phyloP scores from a whole-genome alignment of 2,329 filamentous ascomycete species.

The Apiospora kogelbergensis region DNA sequence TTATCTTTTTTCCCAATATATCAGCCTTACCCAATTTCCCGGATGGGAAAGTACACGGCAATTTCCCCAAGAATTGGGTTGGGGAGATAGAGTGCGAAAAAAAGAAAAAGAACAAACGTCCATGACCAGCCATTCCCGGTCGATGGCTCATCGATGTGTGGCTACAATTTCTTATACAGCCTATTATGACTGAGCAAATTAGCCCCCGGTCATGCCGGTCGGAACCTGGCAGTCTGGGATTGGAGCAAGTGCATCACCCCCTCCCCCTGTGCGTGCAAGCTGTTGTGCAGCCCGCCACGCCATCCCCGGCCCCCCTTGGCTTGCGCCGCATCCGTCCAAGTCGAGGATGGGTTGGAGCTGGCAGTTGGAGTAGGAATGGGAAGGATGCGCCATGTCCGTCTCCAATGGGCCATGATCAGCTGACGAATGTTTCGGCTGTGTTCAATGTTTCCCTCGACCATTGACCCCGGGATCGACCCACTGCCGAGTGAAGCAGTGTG shows the following conservation, averaged over 20 bases:
- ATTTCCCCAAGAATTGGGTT: not conserved
- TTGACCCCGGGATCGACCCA: not conserved
- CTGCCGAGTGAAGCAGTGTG: not conserved
- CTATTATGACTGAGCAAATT: constrained; percentile 4
- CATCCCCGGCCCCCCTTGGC: not conserved
- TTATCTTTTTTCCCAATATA: not conserved
- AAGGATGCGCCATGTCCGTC: not conserved
- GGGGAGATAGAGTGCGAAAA: not conserved
- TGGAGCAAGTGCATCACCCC: not conserved
- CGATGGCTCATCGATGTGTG: not conserved
- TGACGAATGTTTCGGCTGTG: not conserved
- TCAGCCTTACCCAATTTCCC: constrained; percentile 5
- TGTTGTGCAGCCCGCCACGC: not conserved
- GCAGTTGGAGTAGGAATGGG: not conserved
- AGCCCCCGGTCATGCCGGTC: constrained; percentile 7
- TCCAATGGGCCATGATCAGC: not conserved
- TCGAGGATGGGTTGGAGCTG: not conserved
- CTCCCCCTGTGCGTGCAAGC: not conserved
- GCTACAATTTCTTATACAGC: constrained; percentile 1
- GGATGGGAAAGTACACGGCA: not conserved
- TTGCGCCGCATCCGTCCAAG: not conserved
- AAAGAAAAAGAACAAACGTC: not conserved
- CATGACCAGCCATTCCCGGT: not conserved
- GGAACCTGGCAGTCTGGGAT: not conserved
- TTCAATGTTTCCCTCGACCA: not conserved